Conservation (phyloP, 2,329 filamentous ascomycete genomes). For the Metarhizium brunneum region DNA sequence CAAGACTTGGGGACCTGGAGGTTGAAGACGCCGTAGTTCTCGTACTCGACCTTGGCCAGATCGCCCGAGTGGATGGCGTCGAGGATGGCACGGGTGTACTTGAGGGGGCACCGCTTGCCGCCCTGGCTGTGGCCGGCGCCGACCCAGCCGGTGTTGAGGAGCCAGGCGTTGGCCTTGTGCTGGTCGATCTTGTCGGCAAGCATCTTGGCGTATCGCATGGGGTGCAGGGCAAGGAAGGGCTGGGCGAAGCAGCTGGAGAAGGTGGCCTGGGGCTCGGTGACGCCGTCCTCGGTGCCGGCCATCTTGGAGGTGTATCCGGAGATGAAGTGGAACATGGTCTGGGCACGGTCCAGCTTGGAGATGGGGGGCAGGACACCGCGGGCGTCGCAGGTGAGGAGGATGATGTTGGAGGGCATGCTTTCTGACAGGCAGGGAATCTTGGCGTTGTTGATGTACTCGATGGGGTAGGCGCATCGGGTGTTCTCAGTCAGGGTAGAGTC, state of each 20-base stretch:
- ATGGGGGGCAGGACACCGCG: conserved; percentile 96
- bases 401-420: conserved; percentile 91
- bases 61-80: conserved; percentile 97
- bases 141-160: conserved; percentile 97
- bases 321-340: conserved; percentile 99
- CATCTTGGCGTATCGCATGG: conserved; percentile 99
- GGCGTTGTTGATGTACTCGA: conserved; percentile 97
- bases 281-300: conserved; percentile 95
- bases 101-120: conserved; percentile 93
- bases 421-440: conserved; percentile 91
- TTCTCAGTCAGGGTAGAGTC: conserved; percentile 94
- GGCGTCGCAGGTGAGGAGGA: conserved; percentile 95
- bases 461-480: conserved; percentile 96
- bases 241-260: conserved; percentile 99
- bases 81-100: conserved; percentile 97
- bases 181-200: conserved; percentile 94
- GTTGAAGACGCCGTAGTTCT: conserved; percentile 95
- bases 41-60: conserved; percentile 86
- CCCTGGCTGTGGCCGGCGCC: conserved; percentile 84
- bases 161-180: conserved; percentile 94
- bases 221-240: conserved; percentile 96
- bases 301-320: conserved; percentile 99
- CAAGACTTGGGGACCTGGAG: conserved; percentile 89
- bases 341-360: conserved; percentile 86
- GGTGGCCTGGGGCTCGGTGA: conserved; percentile 94